Evolutionary conservation across 768 basidiomycete species (phyloP), one percentile per base, ranked within the genome.

Genomic region (Trametes cingulata): DNA sequence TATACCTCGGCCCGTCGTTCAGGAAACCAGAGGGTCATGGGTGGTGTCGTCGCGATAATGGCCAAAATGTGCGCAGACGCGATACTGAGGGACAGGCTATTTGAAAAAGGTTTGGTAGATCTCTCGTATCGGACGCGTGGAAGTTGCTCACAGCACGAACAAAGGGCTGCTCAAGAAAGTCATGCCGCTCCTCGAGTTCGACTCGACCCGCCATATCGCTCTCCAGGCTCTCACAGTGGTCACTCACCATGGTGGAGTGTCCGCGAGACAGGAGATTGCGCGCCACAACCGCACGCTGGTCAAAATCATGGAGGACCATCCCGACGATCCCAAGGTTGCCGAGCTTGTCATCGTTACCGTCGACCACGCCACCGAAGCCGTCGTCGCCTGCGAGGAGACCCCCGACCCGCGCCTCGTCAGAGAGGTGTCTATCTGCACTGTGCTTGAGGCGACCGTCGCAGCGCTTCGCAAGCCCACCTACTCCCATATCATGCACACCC

Each of bases 171-270:
- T 58, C 37, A 41, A 51, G 20, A 50, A 51, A 15, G 50, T 58
- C 35, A 43, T 58, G 49, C 56, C 57, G 15, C 50, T 58, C 9
- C 57, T 58, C 41, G 57, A 47, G n/a, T 20, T 54, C 33, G 42
- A 56, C 13, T 47, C 45, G 17, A 48, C 45, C 22, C 36, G 45
- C 33, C 43, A 51, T 5, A 29, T 85, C 42, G 83, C 83, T 8
- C 74, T 88, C 15, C 80, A 79, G 20, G 78, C 82, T 0, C 71
- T 88, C 19, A 77, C 75, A 0, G 83, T 80, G 27, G 77, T 86
- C 13, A 86, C 85, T 0, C 85, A 84, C 55, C 84, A 86, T 42
- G 85, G 84, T 6, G 85, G 85, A 7, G 60, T 67, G 1, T 70
- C 76, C 13, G 76, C 80, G 29, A 79, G 82, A 52, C 68, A 73